Conservation (phyloP, 73 alveolate species). For the Paramecium tetraurelia region DNA sequence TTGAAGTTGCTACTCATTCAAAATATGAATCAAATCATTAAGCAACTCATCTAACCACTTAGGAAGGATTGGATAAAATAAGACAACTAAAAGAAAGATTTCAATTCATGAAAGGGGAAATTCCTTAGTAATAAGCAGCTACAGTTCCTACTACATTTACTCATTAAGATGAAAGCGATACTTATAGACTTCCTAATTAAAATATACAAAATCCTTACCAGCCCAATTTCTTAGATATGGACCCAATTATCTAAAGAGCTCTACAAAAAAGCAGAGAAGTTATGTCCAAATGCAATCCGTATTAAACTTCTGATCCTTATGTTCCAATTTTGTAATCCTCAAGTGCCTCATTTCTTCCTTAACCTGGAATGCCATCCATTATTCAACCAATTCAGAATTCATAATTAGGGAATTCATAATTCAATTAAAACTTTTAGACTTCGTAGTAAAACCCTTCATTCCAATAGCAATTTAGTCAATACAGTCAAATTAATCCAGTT, state of each 20-base stretch:
- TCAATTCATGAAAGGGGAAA: background rate
- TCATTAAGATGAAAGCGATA: background rate
- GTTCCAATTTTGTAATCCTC: background rate
- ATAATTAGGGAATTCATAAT: background rate
- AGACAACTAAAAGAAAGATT: constrained; percentile 37
- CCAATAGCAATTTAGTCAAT: background rate
- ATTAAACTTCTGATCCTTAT: background rate
- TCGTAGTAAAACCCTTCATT: background rate
- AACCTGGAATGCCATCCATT: background rate
- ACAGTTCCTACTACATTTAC: background rate
- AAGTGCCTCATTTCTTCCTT: background rate
- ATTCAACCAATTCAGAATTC: background rate
- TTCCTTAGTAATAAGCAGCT: background rate
- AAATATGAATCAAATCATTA: background rate
- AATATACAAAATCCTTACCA: background rate
- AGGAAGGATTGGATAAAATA: background rate
- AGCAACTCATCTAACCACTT: background rate
- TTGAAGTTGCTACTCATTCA: background rate
- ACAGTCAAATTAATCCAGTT: background rate
- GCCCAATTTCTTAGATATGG: constrained; percentile 5
- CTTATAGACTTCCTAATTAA: background rate
- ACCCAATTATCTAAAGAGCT: constrained; percentile 15
- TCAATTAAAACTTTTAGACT: background rate
- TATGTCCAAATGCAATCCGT: constrained; percentile 21
- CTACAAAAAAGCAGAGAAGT: constrained; percentile 31